These are phyloP conservation scores for Kodamaea laetipori DNA, from an alignment of 805 yeast species.

Conservation along the genomic window DNA sequence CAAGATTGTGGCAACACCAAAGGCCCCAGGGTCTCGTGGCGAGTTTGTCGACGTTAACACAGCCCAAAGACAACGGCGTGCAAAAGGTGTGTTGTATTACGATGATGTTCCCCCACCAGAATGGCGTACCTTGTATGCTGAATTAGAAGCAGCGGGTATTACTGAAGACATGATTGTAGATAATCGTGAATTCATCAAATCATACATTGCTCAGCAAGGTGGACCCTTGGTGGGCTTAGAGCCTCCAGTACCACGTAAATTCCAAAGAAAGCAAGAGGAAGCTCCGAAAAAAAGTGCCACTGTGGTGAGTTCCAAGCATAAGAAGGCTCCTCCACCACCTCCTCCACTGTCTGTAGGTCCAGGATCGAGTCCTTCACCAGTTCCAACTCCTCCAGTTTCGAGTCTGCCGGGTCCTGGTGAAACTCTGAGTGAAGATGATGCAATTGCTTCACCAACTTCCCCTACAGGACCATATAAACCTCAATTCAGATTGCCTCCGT, in stretches of 20 bases:
- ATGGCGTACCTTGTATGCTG: constrained; percentile 75
- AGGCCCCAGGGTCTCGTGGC: constrained; percentile 65
- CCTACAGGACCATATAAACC: constrained; percentile 21
- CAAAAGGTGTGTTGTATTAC: constrained; percentile 65
- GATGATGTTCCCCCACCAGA: constrained; percentile 82
- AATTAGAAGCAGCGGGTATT: constrained; percentile 76
- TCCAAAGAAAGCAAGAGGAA: constrained; percentile 32
- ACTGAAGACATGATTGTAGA: constrained; percentile 88
- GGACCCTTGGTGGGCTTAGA: constrained; percentile 81
- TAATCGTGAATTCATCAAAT: constrained; percentile 78
- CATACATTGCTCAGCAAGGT: constrained; percentile 71
- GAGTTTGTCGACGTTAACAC: constrained; percentile 50
- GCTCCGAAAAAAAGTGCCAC: constrained; percentile 23
- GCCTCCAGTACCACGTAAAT: constrained; percentile 77
- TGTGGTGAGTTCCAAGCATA: constrained; percentile 20
- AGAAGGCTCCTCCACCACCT: constrained; percentile 45
- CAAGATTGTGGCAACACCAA: constrained; percentile 20
- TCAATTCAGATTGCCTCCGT: constrained; percentile 41
- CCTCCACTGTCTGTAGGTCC: constrained; percentile 25
- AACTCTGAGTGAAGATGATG: neutral
- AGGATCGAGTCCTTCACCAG: constrained; percentile 14
- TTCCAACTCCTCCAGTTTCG: constrained; percentile 15
- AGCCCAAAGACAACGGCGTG: constrained; percentile 56
- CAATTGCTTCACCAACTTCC: constrained; percentile 12
- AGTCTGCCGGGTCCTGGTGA: constrained; percentile 9